A percentile compares a stretch with the other conserved stretches of the same genome.
Conservation (phyloP, 169 alveolate genomes). For the Theileria parva region DNA sequence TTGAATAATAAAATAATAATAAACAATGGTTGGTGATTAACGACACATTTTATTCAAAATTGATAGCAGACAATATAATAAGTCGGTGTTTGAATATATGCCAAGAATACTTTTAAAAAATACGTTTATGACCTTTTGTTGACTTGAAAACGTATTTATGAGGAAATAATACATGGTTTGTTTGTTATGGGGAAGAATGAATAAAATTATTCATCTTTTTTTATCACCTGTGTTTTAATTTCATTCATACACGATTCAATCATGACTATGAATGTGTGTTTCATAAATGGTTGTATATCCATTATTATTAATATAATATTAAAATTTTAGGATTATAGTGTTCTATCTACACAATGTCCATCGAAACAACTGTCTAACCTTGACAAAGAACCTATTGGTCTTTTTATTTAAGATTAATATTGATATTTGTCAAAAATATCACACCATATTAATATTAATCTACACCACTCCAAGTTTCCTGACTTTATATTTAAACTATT, state of each 20-base stretch:
- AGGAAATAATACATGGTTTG: neutral
- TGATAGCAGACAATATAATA: neutral
- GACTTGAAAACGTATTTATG: neutral
- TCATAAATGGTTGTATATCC: neutral
- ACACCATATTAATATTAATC: neutral
- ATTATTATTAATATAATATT: neutral
- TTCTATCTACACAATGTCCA: slow-evolving; percentile 1
- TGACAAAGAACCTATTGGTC: neutral
- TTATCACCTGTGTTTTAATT: neutral
- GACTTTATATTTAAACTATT: neutral
- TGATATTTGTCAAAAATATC: neutral
- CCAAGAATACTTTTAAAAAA: neutral
- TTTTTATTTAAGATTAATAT: neutral
- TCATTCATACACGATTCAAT: neutral
- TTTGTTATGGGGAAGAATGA: neutral
- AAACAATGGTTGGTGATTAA: neutral
- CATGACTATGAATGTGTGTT: neutral
- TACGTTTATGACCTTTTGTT: too few relatives aligned
- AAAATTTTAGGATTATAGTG: slow-evolving; percentile 1
- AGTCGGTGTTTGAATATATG: neutral
- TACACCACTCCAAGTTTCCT: neutral
- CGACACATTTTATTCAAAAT: neutral
- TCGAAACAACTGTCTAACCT: neutral
- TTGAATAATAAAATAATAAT: neutral
- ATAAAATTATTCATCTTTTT: neutral